Conservation (phyloP, 192 early-diverging fungal genomes). For the Backusella parvicylindrica region DNA sequence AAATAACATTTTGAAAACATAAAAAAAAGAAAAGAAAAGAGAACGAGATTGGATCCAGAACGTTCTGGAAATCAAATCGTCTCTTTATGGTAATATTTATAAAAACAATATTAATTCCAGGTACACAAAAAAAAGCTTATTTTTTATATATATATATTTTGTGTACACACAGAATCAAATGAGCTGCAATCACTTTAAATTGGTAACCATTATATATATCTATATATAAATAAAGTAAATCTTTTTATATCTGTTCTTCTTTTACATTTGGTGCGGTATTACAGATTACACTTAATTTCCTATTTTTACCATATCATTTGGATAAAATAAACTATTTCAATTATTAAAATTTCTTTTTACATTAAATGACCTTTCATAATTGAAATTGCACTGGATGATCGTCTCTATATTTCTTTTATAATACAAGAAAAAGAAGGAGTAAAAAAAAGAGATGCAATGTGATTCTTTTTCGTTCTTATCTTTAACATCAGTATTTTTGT, state of each 20-base stretch:
- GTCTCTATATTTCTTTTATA: neutral
- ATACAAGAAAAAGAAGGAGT: neutral
- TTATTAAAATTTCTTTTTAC: neutral
- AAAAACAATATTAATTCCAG: neutral
- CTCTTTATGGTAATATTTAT: neutral
- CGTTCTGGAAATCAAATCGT: neutral
- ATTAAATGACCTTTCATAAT: neutral
- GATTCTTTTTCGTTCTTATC: neutral
- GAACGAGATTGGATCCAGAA: neutral
- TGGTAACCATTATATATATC: neutral
- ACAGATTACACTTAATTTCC: too few relatives aligned
- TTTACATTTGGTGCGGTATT: too few relatives aligned
- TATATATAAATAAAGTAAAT: too few relatives aligned
- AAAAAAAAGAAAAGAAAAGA: too few relatives aligned
- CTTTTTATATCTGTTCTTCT: too few relatives aligned
- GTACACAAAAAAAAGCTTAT: neutral
- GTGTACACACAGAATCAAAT: too few relatives aligned
- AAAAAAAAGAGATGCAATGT: neutral
- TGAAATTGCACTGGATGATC: neutral
- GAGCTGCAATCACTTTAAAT: too few relatives aligned
- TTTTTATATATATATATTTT: neutral
- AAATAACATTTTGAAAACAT: neutral
- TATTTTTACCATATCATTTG: too few relatives aligned
- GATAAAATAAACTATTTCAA: too few relatives aligned
- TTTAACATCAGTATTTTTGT: neutral